phyloP scores from a whole-genome alignment of 495 filamentous ascomycete species.

The Cercophora samala region DNA sequence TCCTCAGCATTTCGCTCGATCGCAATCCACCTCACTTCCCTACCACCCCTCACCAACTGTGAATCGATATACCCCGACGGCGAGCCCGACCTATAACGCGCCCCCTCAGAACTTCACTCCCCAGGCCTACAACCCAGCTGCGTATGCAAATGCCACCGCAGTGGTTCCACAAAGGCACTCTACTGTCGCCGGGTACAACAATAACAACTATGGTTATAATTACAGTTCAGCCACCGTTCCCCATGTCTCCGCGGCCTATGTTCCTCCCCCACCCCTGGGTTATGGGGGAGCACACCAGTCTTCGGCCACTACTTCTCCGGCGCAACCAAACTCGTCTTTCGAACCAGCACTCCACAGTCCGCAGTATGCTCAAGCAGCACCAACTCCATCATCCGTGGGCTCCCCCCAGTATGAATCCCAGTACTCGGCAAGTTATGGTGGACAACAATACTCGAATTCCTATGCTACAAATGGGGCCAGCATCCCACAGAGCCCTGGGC shows the following conservation, averaged over 20 bases:
- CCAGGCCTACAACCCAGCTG: constrained; percentile 50
- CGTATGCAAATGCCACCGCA: constrained; percentile 39
- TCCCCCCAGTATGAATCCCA: constrained; percentile 31
- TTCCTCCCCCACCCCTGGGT: constrained; percentile 31
- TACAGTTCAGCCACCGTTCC: constrained; percentile 39
- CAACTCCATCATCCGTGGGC: constrained; percentile 15
- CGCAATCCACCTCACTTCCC: constrained; percentile 54
- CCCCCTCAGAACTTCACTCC: constrained; percentile 39
- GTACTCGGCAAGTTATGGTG: constrained; percentile 25
- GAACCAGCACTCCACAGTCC: constrained; percentile 30
- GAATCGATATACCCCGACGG: constrained; percentile 30
- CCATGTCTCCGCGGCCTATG: constrained; percentile 35
- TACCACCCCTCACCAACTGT: constrained; percentile 40
- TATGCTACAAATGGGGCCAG: constrained; percentile 35
- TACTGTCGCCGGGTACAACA: constrained; percentile 43
- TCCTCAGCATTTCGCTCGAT: constrained; percentile 71
- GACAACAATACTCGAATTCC: constrained; percentile 28
- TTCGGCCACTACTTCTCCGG: constrained; percentile 34
- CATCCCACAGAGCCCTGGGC: constrained; percentile 26
- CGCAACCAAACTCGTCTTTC: constrained; percentile 35
- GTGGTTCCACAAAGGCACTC: constrained; percentile 44
- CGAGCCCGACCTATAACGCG: constrained; percentile 33
- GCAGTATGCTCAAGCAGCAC: constrained; percentile 30
- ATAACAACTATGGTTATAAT: constrained; percentile 40
- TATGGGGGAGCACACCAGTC: constrained; percentile 31